Evolutionary conservation across 225 moss, liverwort and hornwort genomes (phyloP).

Genomic region (Rhytidiadelphus loreus): DNA sequence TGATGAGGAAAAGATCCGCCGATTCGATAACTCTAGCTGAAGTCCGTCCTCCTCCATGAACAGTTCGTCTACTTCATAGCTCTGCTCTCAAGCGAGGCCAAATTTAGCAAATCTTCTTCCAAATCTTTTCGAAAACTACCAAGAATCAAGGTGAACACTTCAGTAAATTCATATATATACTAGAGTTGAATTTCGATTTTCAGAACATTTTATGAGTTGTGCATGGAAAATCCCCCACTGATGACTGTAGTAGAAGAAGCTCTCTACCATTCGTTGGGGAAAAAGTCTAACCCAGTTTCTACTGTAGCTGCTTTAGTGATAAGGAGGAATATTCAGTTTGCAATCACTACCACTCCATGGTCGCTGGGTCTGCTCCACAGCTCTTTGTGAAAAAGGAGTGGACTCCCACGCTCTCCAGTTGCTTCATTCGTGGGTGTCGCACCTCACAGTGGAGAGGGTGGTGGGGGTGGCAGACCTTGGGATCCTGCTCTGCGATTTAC

Average conservation of each 20-base stretch:
- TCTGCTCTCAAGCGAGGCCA: neutral
- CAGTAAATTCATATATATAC: too few species aligned
- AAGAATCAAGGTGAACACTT: neutral
- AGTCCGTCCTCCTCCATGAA: neutral
- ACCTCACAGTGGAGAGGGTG: too few species aligned
- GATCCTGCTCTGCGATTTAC: neutral
- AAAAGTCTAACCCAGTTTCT: neutral
- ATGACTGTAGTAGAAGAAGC: neutral
- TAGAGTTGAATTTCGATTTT: neutral
- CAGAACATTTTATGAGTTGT: too few species aligned
- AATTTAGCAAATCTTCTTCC: neutral
- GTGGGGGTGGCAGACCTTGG: too few species aligned
- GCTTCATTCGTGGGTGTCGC: neutral
- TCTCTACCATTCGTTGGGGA: neutral
- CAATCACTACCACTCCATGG: neutral
- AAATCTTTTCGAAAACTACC: neutral
- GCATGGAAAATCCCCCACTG: neutral
- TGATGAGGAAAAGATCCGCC: neutral
- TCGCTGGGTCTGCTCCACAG: neutral
- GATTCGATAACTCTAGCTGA: too few species aligned
- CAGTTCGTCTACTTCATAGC: neutral
- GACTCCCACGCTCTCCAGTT: neutral
- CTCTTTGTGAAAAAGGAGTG: neutral
- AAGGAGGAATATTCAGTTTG: slow-evolving; percentile 21
- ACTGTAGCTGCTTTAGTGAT: slow-evolving; percentile 5